Base-by-base conservation (phyloP, 2,329 filamentous ascomycete species). In the Thelonectria rubi region DNA sequence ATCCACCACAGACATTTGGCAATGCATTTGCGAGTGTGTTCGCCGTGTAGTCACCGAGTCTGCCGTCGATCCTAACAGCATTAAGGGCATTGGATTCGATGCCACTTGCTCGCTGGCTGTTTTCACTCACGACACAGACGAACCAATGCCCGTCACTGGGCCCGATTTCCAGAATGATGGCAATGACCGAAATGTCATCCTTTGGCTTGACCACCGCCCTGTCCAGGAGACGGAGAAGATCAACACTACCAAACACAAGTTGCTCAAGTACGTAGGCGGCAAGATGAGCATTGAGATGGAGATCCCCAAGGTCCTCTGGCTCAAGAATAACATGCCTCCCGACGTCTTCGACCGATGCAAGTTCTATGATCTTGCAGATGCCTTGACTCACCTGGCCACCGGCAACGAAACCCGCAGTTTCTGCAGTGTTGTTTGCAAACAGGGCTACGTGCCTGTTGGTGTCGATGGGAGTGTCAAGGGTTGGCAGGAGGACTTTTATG, bases 271-370 rank as follows among this genome's bases (percentile, higher is more conserved):
- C 75, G 95, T 99, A 17, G 95, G 95, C 69, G 95, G 95, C 65
- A 94, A 91, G 76, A 99, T 99, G 95, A 97, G 93, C 76, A 94
- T 97, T 67, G 95, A 99, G 82, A 99, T 99, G 95, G 95, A 99
- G 78, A 96, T 99, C 58, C 95, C 95, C 66, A 99, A 99, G 81
- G 92, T 97, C 1, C 84, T 98, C 60, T 99, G 95, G 95, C 85
- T 99, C 74, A 98, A 98, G 85, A 97, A 97, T 79, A 87, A 98
- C 80, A 98, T 99, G 95, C 91, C 95, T 2, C 85, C 91, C 57
- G 92, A 97, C 72, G 83, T 95, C 15, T 99, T 98, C 72, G 89
- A 90, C 58, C 88, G 90, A 64, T 97, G 94, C 88, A 97, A 97
- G 78, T 99, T 99, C 75, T 99, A 97, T 77, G 95, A 99, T 74